Percentiles rank a stretch among this genome's conserved stretches.
Conservation (phyloP, 176 grass and related monocot species). For the Eragrostis nindensis region DNA sequence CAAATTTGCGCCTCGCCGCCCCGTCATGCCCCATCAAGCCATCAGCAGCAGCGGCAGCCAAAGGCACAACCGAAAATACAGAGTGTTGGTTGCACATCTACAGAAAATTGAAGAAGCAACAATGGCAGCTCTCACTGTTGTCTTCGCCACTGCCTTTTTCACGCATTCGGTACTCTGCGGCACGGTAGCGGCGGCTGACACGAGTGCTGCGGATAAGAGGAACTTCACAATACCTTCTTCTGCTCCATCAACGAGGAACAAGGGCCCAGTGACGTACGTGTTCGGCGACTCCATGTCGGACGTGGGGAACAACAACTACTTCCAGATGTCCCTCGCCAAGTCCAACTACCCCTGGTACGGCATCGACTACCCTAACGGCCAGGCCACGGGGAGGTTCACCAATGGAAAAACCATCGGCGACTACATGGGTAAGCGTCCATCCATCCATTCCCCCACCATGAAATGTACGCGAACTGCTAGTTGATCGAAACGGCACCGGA, state of each 20-base stretch:
- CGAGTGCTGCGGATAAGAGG: neutral
- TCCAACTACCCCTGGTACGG: constrained; percentile 95
- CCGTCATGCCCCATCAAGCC: neutral
- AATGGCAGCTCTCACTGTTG: constrained; percentile 55
- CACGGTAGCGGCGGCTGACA: neutral
- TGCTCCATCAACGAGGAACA: neutral
- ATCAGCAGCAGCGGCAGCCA: neutral
- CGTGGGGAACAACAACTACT: constrained; percentile 94
- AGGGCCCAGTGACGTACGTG: constrained; percentile 61
- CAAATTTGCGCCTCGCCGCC: constrained; percentile 22
- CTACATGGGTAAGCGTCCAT: constrained; percentile 67
- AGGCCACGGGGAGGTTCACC: constrained; percentile 87
- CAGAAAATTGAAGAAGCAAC: neutral
- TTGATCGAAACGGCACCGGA: neutral
- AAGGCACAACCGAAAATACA: neutral
- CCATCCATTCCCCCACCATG: too few species aligned
- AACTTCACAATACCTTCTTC: constrained; percentile 22
- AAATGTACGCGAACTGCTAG: neutral
- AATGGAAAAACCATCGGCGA: constrained; percentile 93
- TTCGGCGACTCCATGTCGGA: constrained; percentile 98
- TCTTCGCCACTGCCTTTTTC: constrained; percentile 39
- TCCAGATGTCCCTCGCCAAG: constrained; percentile 75
- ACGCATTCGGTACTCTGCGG: constrained; percentile 8
- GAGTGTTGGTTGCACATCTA: neutral
- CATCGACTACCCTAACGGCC: constrained; percentile 68